A percentile compares a stretch with the other conserved stretches of the same genome.
Conservation (phyloP, 2,329 filamentous ascomycete genomes). For the Monilinia vaccinii-corymbosi region DNA sequence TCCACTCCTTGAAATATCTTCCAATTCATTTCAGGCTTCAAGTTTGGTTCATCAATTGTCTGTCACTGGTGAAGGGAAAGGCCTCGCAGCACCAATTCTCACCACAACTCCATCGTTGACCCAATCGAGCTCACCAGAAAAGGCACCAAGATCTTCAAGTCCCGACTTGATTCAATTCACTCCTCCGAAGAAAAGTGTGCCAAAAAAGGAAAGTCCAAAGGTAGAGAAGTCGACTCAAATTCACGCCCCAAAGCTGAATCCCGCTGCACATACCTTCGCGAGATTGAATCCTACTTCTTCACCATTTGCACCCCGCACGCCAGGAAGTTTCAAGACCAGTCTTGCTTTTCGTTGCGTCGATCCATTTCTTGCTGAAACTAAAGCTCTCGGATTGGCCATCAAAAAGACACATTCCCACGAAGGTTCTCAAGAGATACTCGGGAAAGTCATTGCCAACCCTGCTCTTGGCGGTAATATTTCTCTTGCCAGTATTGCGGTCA, state of each 20-base stretch:
- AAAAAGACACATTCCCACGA: not conserved
- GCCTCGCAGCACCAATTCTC: too few relatives aligned
- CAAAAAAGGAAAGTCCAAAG: not conserved
- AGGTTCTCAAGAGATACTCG: not conserved
- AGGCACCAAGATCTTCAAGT: not conserved
- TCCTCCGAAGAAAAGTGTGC: not conserved
- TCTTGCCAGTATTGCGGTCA: not conserved
- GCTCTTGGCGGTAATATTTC: not conserved
- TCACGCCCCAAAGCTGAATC: not conserved
- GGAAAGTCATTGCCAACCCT: not conserved
- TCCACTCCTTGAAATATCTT: not conserved
- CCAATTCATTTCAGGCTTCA: not conserved
- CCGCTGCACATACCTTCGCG: not conserved
- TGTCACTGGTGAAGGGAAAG: not conserved
- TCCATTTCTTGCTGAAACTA: not conserved
- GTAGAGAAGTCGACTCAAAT: not conserved
- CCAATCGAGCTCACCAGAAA: not conserved
- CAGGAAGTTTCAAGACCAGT: not conserved
- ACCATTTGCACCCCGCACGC: not conserved
- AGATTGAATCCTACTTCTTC: not conserved
- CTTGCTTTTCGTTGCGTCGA: not conserved
- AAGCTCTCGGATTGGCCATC: not conserved
- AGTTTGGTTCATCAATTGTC: not conserved
- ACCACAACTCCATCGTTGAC: not conserved
- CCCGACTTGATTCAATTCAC: constrained; percentile 2